Evolutionary conservation across 495 filamentous ascomycete species (phyloP), one percentile per base, ranked within the genome.

Genomic region (Penicillium egyptiacum): DNA sequence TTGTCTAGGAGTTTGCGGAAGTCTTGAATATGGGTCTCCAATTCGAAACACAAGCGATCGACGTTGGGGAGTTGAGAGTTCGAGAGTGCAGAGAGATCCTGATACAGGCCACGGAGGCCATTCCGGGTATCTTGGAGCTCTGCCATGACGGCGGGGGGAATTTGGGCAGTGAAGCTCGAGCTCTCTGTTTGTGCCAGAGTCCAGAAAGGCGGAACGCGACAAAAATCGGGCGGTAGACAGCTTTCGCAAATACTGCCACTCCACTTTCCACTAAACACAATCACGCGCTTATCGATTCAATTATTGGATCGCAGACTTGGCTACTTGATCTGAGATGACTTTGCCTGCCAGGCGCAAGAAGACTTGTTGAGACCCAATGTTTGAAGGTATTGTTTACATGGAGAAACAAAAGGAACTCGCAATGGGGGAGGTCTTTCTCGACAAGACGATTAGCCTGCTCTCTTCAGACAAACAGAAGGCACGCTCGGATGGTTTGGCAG

Each of bases 1-100:
- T 90, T 91, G 70, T 90, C 86, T 40, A 98, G 75, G 53, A 98
- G 80, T 60, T 81, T 83, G 71, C 80, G 82, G 69, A 98, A 92
- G 50, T 87, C 87, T 40, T 85, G 75, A 31, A 88, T 80, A 57
- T 87, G 81, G 42, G 75, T 72, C 64, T 90, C 86, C 40, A 98
- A 75, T 63, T 91, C 82, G 56, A 82, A 65, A 39, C 79, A 80
- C 17, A 92, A 76, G 51, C 81, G 80, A 45, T 88, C 85, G 54
- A 87, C 68, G 58, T 83, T 87, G 30, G 78, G 77, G 45, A 88
- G 73, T 39, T 80, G 80, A 22, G 79, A 76, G 50, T 88, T 81
- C 42, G 80, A 77, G 47, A 92, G 75, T 45, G 85, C 83, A 58
- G 85, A 73, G 49, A 96, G 81, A 70, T 96, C 91, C 62, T 84